Evolutionary conservation across 2,329 filamentous ascomycete genomes (phyloP), one percentile per base, ranked within the genome.

Genomic region (Metarhizium rileyi): DNA sequence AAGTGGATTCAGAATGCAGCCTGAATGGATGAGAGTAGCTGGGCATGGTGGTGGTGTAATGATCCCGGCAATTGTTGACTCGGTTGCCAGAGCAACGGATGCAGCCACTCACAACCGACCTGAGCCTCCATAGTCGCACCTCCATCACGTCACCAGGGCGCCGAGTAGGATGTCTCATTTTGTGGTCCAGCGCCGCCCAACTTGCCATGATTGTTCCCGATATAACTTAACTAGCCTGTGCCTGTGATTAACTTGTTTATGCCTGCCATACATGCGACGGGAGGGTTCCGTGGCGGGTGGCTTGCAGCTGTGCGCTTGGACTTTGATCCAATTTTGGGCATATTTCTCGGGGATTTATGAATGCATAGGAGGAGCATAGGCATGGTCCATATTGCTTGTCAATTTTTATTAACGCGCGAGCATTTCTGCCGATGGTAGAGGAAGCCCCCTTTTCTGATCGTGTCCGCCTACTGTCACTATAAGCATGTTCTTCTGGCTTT

Each of bases 51-150:
- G 50, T 52, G 55, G 54, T 58, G 56, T 56, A 57, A 56, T 57
- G 55, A 55, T 47, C 43, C 51, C 44, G 41, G 56, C 50, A 55
- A 48, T 55, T 66, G 63, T 65, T 64, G 59, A 62, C 57, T 41
- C 50, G 45, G 63, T 66, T 57, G 54, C 62, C 63, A 65, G 52
- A 51, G 63, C 64, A 66, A 67, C 64, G 49, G 41, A 40, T 2
- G 2, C 20, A 12, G n/a, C 46, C 22, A 16, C 25, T 27, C 28
- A 26, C 5, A 16, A 4, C 12, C 4, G 16, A 16, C 33, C 35
- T 27, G 10, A 35, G 36, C 33, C 36, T 28, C 26, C 25, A 25
- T 46, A 22, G 26, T 35, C 12, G 22, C 27, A 33, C 48, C 44
- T 48, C 43, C 40, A 43, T 49, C 55, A 53, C 50, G 52, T 57